These are phyloP conservation scores for Lanmaoa rubissima DNA, from an alignment of 768 basidiomycete species.

Conservation along the genomic window DNA sequence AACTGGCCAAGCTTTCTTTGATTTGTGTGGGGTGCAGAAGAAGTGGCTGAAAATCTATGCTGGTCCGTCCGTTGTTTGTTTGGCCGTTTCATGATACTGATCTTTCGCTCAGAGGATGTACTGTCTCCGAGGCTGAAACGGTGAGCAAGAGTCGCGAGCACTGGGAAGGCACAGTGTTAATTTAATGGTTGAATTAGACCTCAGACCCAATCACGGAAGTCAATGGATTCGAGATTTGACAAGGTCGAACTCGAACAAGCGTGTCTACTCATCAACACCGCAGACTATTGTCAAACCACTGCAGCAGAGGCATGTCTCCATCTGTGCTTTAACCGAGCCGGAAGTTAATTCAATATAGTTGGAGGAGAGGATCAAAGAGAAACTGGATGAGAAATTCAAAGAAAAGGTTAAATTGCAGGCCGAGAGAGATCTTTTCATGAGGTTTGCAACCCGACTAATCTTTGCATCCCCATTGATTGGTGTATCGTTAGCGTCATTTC, in stretches of 20 bases:
- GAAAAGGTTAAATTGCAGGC: conserved; percentile 79
- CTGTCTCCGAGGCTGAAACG: conserved; percentile 71
- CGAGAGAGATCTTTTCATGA: conserved; percentile 87
- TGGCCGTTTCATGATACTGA: neutral
- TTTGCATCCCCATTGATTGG: neutral
- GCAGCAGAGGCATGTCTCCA: conserved; percentile 65
- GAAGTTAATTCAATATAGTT: conserved; percentile 48
- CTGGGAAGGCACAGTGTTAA: neutral
- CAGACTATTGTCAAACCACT: conserved; percentile 94
- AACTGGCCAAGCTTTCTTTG: conserved; percentile 78
- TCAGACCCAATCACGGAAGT: conserved; percentile 52
- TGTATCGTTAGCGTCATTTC: conserved; percentile 67
- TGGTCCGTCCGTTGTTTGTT: conserved; percentile 43
- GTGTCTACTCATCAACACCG: conserved; percentile 92
- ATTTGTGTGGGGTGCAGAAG: conserved; percentile 77
- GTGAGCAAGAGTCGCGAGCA: conserved; percentile 36
- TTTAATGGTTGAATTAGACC: conserved; percentile 33
- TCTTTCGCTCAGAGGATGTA: conserved; percentile 71
- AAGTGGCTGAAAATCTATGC: conserved; percentile 97
- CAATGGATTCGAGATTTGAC: conserved; percentile 79
- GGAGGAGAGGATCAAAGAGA: conserved; percentile 87
- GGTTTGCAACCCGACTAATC: conserved; percentile 44
- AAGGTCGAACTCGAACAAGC: conserved; percentile 72
- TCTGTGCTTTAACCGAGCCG: neutral
- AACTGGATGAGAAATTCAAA: conserved; percentile 71